Evolutionary conservation across 331 rosid species (phyloP).

Genomic region (Erythrophleum ivorense): DNA sequence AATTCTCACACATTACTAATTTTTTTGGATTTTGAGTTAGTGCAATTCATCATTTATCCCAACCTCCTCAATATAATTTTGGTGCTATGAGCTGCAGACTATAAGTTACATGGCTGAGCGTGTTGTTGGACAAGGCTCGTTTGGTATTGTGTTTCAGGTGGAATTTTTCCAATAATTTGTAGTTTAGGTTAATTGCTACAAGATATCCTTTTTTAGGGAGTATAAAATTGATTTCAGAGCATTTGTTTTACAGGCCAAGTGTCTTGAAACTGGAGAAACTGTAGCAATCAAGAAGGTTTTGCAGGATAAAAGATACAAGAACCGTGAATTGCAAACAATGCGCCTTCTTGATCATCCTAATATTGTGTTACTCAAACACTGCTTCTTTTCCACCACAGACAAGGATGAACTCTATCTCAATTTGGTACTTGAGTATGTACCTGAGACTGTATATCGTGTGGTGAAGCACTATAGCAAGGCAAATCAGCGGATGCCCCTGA

Average conservation of each 20-base stretch:
- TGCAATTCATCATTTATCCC: not conserved
- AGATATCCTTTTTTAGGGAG: not conserved
- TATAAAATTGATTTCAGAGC: conserved; percentile 16
- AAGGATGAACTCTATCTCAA: conserved; percentile 78
- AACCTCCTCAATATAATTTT: conserved; percentile 11
- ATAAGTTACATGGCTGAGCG: conserved; percentile 86
- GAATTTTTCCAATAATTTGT: conserved; percentile 26
- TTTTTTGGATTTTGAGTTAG: conserved; percentile 2
- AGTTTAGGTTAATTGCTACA: conserved; percentile 8
- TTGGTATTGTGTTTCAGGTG: conserved; percentile 82
- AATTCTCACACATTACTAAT: not conserved
- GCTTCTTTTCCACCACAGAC: conserved; percentile 75
- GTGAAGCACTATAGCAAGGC: conserved; percentile 73
- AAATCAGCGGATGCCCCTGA: conserved; percentile 76
- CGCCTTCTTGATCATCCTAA: conserved; percentile 80
- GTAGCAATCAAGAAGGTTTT: conserved; percentile 79
- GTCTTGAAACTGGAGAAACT: conserved; percentile 78
- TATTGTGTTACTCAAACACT: conserved; percentile 73
- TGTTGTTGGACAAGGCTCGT: conserved; percentile 73
- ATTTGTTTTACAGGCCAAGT: conserved; percentile 59
- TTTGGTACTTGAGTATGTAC: conserved; percentile 75
- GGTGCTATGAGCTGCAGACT: conserved; percentile 48
- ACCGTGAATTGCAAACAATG: conserved; percentile 80
- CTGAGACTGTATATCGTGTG: conserved; percentile 72
- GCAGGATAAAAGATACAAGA: conserved; percentile 81